Evolutionary conservation across 2,329 filamentous ascomycete genomes (phyloP), one percentile per base, ranked within the genome.

Genomic region (Colletotrichum sp.): DNA sequence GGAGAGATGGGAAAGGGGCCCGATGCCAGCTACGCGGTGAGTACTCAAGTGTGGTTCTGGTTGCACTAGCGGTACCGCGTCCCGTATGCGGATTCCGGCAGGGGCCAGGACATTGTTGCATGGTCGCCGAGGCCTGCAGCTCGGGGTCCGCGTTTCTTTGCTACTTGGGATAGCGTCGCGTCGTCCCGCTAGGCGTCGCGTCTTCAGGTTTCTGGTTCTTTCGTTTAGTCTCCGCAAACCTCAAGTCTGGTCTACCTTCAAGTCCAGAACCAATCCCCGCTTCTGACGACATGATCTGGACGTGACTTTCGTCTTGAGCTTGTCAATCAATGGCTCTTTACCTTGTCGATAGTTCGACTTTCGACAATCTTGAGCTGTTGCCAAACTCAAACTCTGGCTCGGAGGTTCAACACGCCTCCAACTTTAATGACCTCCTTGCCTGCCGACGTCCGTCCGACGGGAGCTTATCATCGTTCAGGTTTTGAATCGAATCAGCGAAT

Each of bases 251-350:
- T 12, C 8, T 6, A 52, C 3, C 43, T 52, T 22, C 0, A 4
- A 52, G n/a, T 52, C 4, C 1, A 52, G 2, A 22, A 3, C 43
- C 22, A n/a, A 22, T 0, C n/a, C 0, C 22, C 7, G n/a, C 12
- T 4, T 52, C 10, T 0, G 10, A 3, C 3, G 10, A 13, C 2
- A 12, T n/a, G 10, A 0, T 52, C 43, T 0, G 1, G 10, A 7
- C 2, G 6, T 6, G 43, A 13, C n/a, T 22, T 22, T 13, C n/a
- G 43, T 4, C 43, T 7, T 52, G 6, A 22, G 2, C 10, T 1
- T 22, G 8, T 12, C 3, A 4, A 2, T 22, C 43, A 52, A 4
- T 52, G n/a, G 2, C n/a, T 22, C 12, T 0, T 22, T 10, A 48
- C 0, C 4, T 9, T n/a, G 0, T 48, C 18, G 0, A 48, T n/a